These are phyloP conservation scores for Domatiomyces globalis DNA, from an alignment of 2,329 filamentous ascomycete species.

Conservation along the genomic window DNA sequence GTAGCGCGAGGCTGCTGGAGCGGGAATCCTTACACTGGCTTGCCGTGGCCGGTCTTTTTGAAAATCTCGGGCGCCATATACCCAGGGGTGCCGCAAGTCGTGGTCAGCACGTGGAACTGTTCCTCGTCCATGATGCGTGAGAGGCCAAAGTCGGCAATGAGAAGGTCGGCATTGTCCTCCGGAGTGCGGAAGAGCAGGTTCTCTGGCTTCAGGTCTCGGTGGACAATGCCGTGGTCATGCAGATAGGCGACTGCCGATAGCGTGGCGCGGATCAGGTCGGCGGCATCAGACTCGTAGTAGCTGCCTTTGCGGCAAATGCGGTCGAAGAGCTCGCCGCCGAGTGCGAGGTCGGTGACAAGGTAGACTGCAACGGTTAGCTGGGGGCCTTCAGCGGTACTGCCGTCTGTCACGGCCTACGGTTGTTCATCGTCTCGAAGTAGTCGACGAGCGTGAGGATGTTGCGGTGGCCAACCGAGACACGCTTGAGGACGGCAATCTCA, in stretches of 20 bases:
- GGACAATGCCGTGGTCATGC: conserved; percentile 96
- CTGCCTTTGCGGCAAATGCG: conserved; percentile 97
- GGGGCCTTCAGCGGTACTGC: background rate
- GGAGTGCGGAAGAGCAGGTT: conserved; percentile 93
- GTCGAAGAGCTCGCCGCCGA: conserved; percentile 94
- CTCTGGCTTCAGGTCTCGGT: conserved; percentile 94
- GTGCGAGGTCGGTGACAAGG: conserved; percentile 87
- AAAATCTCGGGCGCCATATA: conserved; percentile 99
- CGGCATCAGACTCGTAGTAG: conserved; percentile 95
- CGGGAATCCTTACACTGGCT: conserved; percentile 55
- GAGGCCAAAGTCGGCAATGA: conserved; percentile 94
- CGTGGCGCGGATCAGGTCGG: conserved; percentile 84
- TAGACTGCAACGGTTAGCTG: conserved; percentile 46
- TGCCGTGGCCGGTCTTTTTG: conserved; percentile 95
- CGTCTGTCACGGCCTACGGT: conserved; percentile 41
- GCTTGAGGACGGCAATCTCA: conserved; percentile 93
- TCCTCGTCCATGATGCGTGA: conserved; percentile 98
- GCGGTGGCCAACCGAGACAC: conserved; percentile 97
- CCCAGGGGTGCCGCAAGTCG: conserved; percentile 90
- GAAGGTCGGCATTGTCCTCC: conserved; percentile 89
- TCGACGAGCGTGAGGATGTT: conserved; percentile 96
- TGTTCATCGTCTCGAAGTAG: conserved; percentile 99
- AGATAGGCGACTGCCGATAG: conserved; percentile 96
- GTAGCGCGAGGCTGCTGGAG: conserved; percentile 1
- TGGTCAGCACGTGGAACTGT: conserved; percentile 93